A percentile compares a stretch with the other conserved stretches of the same genome.
phyloP scores from a whole-genome alignment of 2,329 filamentous ascomycete genomes.

The Fusarium continuum region DNA sequence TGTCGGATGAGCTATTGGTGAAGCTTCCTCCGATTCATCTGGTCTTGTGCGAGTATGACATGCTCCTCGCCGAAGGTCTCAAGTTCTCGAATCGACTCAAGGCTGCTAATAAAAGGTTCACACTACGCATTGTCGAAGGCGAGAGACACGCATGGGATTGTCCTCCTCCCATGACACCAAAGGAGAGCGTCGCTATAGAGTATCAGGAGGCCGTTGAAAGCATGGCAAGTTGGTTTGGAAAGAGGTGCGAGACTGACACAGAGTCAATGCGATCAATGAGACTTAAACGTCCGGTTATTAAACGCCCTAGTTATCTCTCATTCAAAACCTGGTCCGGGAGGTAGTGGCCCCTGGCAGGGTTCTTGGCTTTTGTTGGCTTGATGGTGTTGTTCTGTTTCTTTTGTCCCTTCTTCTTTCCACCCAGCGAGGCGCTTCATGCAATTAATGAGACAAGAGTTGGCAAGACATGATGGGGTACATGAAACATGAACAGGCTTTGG shows the following conservation, averaged over 20 bases:
- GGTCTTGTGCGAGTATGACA: slow-evolving; percentile 72
- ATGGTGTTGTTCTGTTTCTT: neutral
- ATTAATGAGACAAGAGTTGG: slow-evolving; percentile 14
- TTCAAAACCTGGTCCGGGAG: slow-evolving; percentile 47
- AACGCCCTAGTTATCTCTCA: slow-evolving; percentile 46
- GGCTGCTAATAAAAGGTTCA: slow-evolving; percentile 46
- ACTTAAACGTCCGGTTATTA: slow-evolving; percentile 45
- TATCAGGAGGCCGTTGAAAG: slow-evolving; percentile 55
- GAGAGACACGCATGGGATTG: slow-evolving; percentile 62
- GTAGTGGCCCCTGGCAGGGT: slow-evolving; percentile 30
- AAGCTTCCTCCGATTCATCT: slow-evolving; percentile 65
- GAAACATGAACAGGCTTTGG: neutral
- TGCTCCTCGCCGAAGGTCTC: slow-evolving; percentile 69
- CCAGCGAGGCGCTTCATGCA: slow-evolving; percentile 28
- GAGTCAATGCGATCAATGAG: slow-evolving; percentile 50
- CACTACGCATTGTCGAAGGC: slow-evolving; percentile 55
- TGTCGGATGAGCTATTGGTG: slow-evolving; percentile 61
- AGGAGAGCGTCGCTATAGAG: slow-evolving; percentile 56
- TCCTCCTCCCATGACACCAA: slow-evolving; percentile 55
- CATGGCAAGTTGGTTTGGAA: slow-evolving; percentile 55
- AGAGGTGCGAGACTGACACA: slow-evolving; percentile 49
- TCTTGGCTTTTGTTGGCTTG: neutral
- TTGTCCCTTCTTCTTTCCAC: slow-evolving; percentile 5
- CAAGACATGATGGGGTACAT: neutral
- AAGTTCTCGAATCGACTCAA: slow-evolving; percentile 68